Percentiles rank a stretch among this genome's conserved stretches.
phyloP scores from a whole-genome alignment of 2,329 filamentous ascomycete genomes.

The Stromatinia cepivora region DNA sequence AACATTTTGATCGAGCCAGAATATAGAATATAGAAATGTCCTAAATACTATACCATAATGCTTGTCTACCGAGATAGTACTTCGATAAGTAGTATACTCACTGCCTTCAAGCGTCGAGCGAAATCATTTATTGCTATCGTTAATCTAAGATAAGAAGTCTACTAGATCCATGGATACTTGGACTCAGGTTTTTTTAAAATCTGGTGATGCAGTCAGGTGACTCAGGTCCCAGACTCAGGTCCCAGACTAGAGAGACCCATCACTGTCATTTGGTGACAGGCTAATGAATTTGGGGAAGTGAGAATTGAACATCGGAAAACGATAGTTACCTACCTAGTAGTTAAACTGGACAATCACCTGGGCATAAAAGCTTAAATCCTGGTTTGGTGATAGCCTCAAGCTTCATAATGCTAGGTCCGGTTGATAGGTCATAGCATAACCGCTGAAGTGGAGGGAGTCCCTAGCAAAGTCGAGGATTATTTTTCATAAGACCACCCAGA shows the following conservation, averaged over 20 bases:
- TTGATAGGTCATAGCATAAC: conserved; percentile 21
- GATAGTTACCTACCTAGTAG: too few species aligned
- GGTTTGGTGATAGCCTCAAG: conserved; percentile 20
- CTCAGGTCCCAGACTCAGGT: too few species aligned
- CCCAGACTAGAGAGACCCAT: too few species aligned
- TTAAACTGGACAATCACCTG: not conserved
- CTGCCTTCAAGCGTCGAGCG: not conserved
- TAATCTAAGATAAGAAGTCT: not conserved
- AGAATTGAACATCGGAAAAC: not conserved
- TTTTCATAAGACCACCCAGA: not conserved
- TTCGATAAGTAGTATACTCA: not conserved
- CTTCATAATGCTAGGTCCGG: not conserved
- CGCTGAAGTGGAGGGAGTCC: conserved; percentile 20
- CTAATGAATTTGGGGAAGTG: not conserved
- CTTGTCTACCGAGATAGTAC: not conserved
- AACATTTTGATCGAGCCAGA: not conserved
- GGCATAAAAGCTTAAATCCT: conserved; percentile 8
- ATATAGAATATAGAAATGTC: not conserved
- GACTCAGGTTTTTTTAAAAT: not conserved
- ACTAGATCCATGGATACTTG: not conserved
- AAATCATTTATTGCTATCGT: not conserved
- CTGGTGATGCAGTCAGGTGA: not conserved
- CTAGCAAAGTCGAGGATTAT: not conserved
- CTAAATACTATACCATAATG: not conserved
- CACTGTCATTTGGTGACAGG: not conserved